A percentile compares a stretch with the other conserved stretches of the same genome.
These are phyloP conservation scores for Phytophthora brassicae DNA, from an alignment of 352 stramenopile species.

Conservation along the genomic window DNA sequence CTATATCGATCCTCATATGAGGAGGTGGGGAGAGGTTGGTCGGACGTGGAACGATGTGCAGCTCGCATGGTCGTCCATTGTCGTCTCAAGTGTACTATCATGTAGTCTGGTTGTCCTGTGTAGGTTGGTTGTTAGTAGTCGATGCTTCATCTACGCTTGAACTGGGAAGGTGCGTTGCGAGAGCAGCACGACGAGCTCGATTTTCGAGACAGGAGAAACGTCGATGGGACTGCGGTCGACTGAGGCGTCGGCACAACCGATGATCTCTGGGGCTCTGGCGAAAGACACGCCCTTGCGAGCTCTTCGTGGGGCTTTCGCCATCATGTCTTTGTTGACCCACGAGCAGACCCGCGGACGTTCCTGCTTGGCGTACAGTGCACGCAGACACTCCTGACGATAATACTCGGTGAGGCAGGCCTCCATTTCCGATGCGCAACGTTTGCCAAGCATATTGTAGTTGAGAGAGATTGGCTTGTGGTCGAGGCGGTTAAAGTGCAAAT, in stretches of 20 bases:
- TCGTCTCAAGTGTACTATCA: constrained; percentile 29
- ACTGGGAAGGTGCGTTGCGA: constrained; percentile 74
- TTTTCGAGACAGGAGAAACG: constrained; percentile 71
- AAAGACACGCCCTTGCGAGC: constrained; percentile 74
- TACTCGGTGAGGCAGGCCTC: constrained; percentile 80
- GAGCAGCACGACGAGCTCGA: constrained; percentile 74
- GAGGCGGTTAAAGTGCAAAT: constrained; percentile 20
- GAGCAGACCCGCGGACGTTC: constrained; percentile 42
- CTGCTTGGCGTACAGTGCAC: constrained; percentile 72
- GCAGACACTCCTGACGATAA: constrained; percentile 81
- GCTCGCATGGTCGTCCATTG: constrained; percentile 6
- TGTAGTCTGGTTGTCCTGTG: constrained; percentile 34
- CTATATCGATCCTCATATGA: constrained; percentile 22
- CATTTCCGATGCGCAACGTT: constrained; percentile 70
- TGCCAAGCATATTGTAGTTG: constrained; percentile 58
- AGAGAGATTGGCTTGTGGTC: constrained; percentile 16
- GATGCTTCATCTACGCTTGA: constrained; percentile 29
- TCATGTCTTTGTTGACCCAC: constrained; percentile 55
- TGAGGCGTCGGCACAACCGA: constrained; percentile 63
- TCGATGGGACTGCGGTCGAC: constrained; percentile 79
- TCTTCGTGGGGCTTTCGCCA: constrained; percentile 33
- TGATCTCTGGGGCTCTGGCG: constrained; percentile 56
- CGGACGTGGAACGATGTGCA: background rate
- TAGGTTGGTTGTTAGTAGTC: background rate
- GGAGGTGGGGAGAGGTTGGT: constrained; percentile 10